Percentiles rank a stretch among this genome's conserved stretches.
phyloP scores from a whole-genome alignment of 2,329 filamentous ascomycete species.

The Colletotrichum kahawae region DNA sequence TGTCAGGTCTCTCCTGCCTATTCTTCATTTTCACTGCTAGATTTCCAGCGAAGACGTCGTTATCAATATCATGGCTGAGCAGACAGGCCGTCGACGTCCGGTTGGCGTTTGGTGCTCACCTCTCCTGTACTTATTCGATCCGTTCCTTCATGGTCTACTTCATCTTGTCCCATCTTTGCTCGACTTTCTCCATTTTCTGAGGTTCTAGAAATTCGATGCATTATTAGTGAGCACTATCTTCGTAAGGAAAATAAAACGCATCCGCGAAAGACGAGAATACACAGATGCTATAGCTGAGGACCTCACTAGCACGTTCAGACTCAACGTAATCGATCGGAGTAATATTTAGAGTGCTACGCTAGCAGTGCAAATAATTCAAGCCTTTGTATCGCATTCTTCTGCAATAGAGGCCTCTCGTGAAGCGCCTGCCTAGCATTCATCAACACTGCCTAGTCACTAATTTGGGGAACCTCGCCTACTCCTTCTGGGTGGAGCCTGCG shows the following conservation, averaged over 20 bases:
- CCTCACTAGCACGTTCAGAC: not conserved
- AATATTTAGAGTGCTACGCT: accelerated
- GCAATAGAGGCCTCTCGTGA: accelerated
- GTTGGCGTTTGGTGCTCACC: accelerated
- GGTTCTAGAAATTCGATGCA: not conserved
- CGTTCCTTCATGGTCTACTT: accelerated
- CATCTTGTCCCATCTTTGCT: accelerated
- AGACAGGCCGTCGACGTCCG: accelerated
- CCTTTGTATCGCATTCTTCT: not conserved
- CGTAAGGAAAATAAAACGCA: not conserved
- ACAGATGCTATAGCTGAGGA: not conserved
- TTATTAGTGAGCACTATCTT: not conserved
- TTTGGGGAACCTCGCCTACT: not conserved
- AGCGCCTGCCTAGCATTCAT: not conserved
- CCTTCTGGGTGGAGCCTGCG: accelerated
- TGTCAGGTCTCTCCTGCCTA: accelerated
- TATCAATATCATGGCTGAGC: accelerated
- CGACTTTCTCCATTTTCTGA: not conserved
- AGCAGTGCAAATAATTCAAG: accelerated
- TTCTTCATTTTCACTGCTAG: not conserved
- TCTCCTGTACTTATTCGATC: accelerated
- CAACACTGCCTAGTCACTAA: not conserved
- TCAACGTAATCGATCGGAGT: accelerated
- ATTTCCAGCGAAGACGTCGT: not conserved
- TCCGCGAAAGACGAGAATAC: not conserved